These are phyloP conservation scores for Colletotrichum lentis DNA, from an alignment of 2,329 filamentous ascomycete species.

Conservation along the genomic window DNA sequence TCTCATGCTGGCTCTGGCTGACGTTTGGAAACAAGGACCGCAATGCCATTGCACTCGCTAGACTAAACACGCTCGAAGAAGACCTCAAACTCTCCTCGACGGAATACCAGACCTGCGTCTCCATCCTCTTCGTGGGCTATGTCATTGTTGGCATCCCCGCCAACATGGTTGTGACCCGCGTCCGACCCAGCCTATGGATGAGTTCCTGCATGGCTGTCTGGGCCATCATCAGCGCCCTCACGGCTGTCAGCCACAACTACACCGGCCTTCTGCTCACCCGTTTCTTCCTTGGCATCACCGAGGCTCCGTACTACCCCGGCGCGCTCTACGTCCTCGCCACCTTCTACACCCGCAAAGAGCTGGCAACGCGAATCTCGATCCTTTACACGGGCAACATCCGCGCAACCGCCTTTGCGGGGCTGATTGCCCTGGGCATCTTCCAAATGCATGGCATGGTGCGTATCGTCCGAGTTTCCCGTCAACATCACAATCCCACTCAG, in stretches of 20 bases:
- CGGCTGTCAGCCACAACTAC: conserved; percentile 43
- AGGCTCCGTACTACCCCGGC: conserved; percentile 45
- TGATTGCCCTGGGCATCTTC: conserved; percentile 43
- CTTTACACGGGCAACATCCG: conserved; percentile 44
- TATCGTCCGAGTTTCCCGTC: too few species aligned
- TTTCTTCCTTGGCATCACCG: conserved; percentile 43
- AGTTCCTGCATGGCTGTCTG: conserved; percentile 38
- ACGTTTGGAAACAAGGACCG: conserved; percentile 44
- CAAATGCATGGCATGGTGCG: conserved; percentile 46
- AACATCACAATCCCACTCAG: too few species aligned
- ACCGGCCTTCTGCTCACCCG: conserved; percentile 42
- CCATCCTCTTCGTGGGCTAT: conserved; percentile 41
- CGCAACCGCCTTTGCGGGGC: conserved; percentile 43
- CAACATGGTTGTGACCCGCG: conserved; percentile 36
- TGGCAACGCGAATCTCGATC: conserved; percentile 43
- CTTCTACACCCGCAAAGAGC: conserved; percentile 46
- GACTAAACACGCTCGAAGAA: conserved; percentile 61
- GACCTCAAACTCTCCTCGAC: conserved; percentile 57
- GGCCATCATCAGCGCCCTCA: conserved; percentile 44
- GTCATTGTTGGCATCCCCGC: conserved; percentile 44
- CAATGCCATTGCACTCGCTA: conserved; percentile 66
- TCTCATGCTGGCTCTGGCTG: too few species aligned
- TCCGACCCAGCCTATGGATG: conserved; percentile 33
- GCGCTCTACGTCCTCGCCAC: conserved; percentile 44
- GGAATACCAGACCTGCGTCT: conserved; percentile 30